These are phyloP conservation scores for Ophiostoma ulmi DNA, from an alignment of 2,329 filamentous ascomycete species.

Conservation along the genomic window DNA sequence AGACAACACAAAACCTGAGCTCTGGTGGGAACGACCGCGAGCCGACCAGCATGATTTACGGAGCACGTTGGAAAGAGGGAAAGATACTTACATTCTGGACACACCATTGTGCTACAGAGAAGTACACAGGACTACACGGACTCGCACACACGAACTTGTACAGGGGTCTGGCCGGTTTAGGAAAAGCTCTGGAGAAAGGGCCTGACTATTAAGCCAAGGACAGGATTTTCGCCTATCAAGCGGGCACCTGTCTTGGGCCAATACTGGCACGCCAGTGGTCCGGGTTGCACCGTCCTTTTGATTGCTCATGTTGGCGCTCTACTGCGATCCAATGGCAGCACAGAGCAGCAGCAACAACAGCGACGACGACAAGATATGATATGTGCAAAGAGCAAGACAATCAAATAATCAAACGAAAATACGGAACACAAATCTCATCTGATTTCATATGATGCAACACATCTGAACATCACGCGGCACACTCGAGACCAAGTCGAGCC, in stretches of 20 bases:
- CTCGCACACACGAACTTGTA: background rate
- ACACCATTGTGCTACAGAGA: background rate
- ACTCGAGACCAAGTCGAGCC: background rate
- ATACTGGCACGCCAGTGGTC: background rate
- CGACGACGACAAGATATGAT: too few species aligned
- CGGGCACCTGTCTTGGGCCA: background rate
- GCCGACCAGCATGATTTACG: slow-evolving; percentile 6
- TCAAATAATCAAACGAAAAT: too few species aligned
- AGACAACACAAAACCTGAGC: background rate
- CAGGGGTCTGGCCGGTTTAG: slow-evolving; percentile 7
- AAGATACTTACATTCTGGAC: background rate
- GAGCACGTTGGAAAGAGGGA: background rate
- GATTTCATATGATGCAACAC: background rate
- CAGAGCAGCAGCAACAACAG: too few species aligned
- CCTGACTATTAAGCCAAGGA: background rate
- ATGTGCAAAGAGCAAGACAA: too few species aligned
- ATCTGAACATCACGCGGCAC: background rate
- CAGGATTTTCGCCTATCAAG: too few species aligned
- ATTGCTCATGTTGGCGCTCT: background rate
- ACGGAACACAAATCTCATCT: background rate
- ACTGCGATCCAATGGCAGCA: background rate
- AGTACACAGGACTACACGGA: slow-evolving; percentile 1
- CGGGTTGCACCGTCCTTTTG: background rate
- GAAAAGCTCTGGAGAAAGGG: background rate
- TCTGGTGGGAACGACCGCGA: slow-evolving; percentile 12